phyloP scores from a whole-genome alignment of 805 yeast genomes.

The Nakazawaea populi region DNA sequence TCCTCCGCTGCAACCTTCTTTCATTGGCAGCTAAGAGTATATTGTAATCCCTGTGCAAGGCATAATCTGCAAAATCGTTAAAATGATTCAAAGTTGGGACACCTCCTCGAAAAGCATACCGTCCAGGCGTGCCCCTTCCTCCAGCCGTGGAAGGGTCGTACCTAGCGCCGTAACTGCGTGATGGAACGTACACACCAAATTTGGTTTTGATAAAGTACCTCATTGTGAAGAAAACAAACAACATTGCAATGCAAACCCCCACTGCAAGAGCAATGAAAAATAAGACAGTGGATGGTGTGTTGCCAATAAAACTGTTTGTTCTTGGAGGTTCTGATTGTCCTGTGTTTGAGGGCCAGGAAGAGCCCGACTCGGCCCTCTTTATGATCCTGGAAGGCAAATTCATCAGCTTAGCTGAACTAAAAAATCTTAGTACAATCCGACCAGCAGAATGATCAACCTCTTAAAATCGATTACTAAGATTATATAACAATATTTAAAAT shows the following conservation, averaged over 20 bases:
- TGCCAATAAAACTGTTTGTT: slow-evolving; percentile 23
- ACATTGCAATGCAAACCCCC: slow-evolving; percentile 50
- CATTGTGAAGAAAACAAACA: slow-evolving; percentile 54
- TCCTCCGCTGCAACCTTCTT: slow-evolving; percentile 28
- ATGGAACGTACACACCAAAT: slow-evolving; percentile 45
- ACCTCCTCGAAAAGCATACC: slow-evolving; percentile 9
- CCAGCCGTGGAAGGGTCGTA: neutral
- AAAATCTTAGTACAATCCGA: too few species aligned
- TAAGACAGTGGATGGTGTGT: slow-evolving; percentile 55
- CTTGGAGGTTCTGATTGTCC: neutral
- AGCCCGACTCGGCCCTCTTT: neutral
- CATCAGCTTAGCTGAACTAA: neutral
- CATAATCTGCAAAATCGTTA: slow-evolving; percentile 13
- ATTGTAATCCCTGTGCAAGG: slow-evolving; percentile 22
- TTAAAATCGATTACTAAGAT: too few species aligned
- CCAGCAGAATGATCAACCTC: too few species aligned
- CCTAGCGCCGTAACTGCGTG: slow-evolving; percentile 7
- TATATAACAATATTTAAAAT: too few species aligned
- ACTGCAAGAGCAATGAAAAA: slow-evolving; percentile 60
- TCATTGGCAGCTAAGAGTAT: slow-evolving; percentile 3
- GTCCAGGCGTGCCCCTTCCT: slow-evolving; percentile 6
- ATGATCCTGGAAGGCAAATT: neutral
- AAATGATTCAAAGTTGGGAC: neutral
- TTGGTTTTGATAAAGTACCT: slow-evolving; percentile 54
- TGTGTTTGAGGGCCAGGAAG: neutral